phyloP scores from a whole-genome alignment of 2,329 filamentous ascomycete genomes.

The Alternaria solani region DNA sequence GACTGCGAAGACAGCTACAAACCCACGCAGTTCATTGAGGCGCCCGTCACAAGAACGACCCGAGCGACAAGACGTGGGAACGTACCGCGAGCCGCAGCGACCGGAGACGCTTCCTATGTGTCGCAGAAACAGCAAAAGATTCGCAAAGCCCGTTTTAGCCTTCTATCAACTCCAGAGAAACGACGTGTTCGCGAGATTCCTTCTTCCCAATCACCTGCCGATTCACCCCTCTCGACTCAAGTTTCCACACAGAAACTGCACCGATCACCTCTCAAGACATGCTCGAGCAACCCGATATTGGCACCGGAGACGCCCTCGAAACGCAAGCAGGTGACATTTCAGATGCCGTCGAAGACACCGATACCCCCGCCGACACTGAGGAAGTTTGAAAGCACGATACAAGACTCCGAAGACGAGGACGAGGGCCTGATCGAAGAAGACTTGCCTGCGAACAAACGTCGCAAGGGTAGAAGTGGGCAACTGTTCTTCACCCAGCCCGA shows the following conservation, averaged over 20 bases:
- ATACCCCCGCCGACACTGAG: slow-evolving; percentile 26
- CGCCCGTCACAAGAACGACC: slow-evolving; percentile 23
- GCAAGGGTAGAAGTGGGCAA: slow-evolving; percentile 16
- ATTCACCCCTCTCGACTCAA: slow-evolving; percentile 42
- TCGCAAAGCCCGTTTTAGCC: slow-evolving; percentile 33
- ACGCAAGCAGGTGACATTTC: slow-evolving; percentile 42
- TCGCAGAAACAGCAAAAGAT: slow-evolving; percentile 3
- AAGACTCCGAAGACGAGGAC: slow-evolving; percentile 47
- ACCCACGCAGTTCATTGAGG: slow-evolving; percentile 40
- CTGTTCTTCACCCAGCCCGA: neutral
- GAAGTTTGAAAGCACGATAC: slow-evolving; percentile 41
- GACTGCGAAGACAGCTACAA: slow-evolving; percentile 37
- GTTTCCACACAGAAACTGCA: slow-evolving; percentile 27
- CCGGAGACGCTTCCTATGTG: neutral
- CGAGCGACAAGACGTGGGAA: slow-evolving; percentile 16
- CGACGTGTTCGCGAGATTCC: slow-evolving; percentile 42
- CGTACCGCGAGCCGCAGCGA: neutral
- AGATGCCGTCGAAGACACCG: slow-evolving; percentile 18
- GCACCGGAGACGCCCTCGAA: slow-evolving; percentile 40
- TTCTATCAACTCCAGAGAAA: slow-evolving; percentile 46
- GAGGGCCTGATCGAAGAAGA: slow-evolving; percentile 35
- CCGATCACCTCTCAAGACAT: slow-evolving; percentile 26
- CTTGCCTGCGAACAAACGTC: neutral
- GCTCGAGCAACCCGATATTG: slow-evolving; percentile 16
- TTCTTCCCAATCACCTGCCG: slow-evolving; percentile 48